Evolutionary conservation across 83 land plant genomes (phyloP).

Genomic region (Isoetes engelmannii): DNA sequence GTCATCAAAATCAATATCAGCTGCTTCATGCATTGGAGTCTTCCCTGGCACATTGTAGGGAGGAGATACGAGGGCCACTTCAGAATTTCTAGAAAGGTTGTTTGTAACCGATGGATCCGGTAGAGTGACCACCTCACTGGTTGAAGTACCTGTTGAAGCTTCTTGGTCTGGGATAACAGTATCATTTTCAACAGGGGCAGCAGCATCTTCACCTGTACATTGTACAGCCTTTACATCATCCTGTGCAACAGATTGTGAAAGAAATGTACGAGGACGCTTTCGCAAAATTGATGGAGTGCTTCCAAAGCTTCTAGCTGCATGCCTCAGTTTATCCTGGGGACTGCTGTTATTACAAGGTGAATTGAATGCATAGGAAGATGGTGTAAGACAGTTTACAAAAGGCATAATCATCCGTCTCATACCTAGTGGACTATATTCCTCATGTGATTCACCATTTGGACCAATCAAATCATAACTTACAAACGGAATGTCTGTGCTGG

Average conservation of each 20-base stretch:
- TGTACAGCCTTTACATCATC: background rate
- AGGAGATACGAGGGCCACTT: background rate
- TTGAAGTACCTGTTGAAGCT: background rate
- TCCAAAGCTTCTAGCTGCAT: constrained; percentile 63
- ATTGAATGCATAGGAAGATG: constrained; percentile 28
- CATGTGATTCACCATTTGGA: constrained; percentile 49
- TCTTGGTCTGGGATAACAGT: background rate
- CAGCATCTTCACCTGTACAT: background rate
- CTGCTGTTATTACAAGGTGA: constrained; percentile 37
- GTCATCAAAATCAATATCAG: constrained; percentile 1
- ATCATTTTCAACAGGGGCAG: background rate
- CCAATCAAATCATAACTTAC: constrained; percentile 76
- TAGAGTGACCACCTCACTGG: no score
- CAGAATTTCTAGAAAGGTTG: background rate
- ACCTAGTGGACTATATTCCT: constrained; percentile 92
- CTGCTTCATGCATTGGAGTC: background rate
- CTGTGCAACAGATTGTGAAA: constrained; percentile 26
- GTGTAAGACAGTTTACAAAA: constrained; percentile 49
- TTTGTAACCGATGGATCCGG: no score
- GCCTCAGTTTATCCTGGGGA: constrained; percentile 59
- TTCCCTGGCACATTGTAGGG: constrained; percentile 5
- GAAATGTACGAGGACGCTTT: constrained; percentile 57
- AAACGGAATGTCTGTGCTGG: constrained; percentile 74
- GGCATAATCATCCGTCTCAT: constrained; percentile 80
- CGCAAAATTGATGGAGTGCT: constrained; percentile 67